Evolutionary conservation across 441 rosid species (phyloP).

Genomic region (Populus hybrid): DNA sequence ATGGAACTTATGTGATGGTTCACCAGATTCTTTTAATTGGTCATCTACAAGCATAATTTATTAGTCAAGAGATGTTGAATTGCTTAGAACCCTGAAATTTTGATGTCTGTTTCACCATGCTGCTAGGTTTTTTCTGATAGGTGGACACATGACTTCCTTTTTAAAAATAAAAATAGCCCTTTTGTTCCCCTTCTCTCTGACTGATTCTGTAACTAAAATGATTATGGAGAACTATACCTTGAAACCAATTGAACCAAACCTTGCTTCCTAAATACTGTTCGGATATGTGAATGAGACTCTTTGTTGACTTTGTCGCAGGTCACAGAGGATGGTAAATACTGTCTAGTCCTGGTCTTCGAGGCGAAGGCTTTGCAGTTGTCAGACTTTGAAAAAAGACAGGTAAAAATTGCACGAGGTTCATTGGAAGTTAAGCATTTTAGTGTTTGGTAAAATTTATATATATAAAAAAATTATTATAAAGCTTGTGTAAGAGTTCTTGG

Average conservation of each 20-base stretch:
- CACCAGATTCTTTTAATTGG: background rate
- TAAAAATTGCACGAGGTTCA: conserved; percentile 19
- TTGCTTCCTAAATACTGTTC: background rate
- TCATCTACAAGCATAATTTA: background rate
- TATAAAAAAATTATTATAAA: background rate
- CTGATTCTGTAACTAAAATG: background rate
- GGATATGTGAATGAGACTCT: background rate
- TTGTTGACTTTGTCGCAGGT: conserved; percentile 40
- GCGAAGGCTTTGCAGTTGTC: conserved; percentile 72
- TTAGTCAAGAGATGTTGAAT: background rate
- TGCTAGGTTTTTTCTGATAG: background rate
- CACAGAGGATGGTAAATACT: conserved; percentile 73
- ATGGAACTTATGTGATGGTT: background rate
- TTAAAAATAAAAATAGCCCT: background rate
- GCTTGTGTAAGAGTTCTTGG: background rate
- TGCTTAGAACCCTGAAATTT: background rate
- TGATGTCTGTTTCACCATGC: background rate
- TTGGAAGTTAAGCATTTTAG: background rate
- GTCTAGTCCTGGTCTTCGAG: conserved; percentile 70
- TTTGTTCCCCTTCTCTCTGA: background rate
- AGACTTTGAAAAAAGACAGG: conserved; percentile 89
- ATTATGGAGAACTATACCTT: background rate
- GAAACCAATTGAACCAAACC: background rate
- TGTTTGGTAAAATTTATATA: background rate
- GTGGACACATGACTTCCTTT: background rate